Conservation (phyloP, 257 asterid genomes). For the Echites panduratus region DNA sequence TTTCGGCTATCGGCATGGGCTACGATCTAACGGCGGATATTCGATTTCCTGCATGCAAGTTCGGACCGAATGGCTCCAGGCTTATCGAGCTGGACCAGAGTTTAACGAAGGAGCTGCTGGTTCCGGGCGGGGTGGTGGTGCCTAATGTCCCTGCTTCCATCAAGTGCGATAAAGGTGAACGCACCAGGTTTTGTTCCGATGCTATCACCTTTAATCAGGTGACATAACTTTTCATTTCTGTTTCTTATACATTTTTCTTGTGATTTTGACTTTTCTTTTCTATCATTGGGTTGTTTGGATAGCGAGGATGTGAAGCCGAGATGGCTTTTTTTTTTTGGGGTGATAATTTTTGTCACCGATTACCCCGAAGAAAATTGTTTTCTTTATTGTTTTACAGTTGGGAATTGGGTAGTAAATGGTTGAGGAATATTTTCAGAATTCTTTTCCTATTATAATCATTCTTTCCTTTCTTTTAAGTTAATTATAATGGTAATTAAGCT, state of each 20-base stretch:
- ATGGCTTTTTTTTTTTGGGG: neutral
- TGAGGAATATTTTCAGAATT: neutral
- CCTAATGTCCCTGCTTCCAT: constrained; percentile 51
- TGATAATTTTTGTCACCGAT: neutral
- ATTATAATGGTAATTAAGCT: neutral
- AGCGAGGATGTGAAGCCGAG: neutral
- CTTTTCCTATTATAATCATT: neutral
- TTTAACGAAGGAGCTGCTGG: constrained; percentile 46
- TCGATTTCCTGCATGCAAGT: constrained; percentile 70
- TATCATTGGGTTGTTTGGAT: neutral
- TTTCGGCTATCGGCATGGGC: constrained; percentile 76
- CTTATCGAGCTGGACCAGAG: constrained; percentile 57
- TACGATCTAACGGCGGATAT: constrained; percentile 74
- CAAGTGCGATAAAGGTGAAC: constrained; percentile 97
- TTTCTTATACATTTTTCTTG: neutral
- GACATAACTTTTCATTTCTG: neutral
- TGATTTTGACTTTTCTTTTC: neutral
- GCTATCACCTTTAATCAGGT: constrained; percentile 79
- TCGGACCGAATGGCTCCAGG: constrained; percentile 59
- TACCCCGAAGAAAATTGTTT: neutral
- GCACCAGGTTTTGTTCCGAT: constrained; percentile 89
- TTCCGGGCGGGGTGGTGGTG: constrained; percentile 79
- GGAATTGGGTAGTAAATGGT: neutral
- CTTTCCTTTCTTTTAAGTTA: neutral
- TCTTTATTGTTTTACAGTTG: neutral